Percentiles rank a stretch among this genome's conserved stretches.
These are phyloP conservation scores for Liriodendron chinense DNA, from an alignment of 164 flowering plant species.

Conservation along the genomic window DNA sequence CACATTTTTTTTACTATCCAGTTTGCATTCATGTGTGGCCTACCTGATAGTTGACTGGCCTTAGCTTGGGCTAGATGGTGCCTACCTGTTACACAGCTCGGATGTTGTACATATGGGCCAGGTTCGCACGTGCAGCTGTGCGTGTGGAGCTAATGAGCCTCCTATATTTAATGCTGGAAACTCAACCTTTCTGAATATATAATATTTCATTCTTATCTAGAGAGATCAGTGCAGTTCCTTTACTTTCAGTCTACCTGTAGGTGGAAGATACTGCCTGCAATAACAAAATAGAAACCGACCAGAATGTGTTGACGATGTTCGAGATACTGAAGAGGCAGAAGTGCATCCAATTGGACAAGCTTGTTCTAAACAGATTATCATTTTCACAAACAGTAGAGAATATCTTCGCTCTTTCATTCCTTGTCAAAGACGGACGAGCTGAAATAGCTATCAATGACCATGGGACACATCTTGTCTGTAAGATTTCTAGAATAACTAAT, in stretches of 20 bases:
- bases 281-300: constrained; percentile 29
- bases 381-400: constrained; percentile 39
- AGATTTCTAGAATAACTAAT: constrained; percentile 6
- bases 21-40: no score
- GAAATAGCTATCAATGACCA: constrained; percentile 23
- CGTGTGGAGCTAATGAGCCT: no score
- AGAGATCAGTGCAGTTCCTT: background rate
- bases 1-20: no score
- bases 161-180: no score
- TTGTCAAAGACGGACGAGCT: constrained; percentile 36
- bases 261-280: constrained; percentile 14
- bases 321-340: constrained; percentile 26
- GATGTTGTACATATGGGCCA: no score
- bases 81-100: background rate
- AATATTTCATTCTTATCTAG: background rate
- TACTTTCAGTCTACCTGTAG: constrained; percentile 16
- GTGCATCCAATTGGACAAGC: constrained; percentile 26
- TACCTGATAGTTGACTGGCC: background rate
- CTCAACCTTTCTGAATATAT: background rate
- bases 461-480: constrained; percentile 30
- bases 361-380: constrained; percentile 30
- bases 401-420: constrained; percentile 38
- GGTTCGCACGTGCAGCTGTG: no score
- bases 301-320: constrained; percentile 30
- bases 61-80: background rate